A percentile compares a stretch with the other conserved stretches of the same genome.
These are phyloP conservation scores for Physcomitrium patens DNA, from an alignment of 225 moss, liverwort and hornwort species.

Conservation along the genomic window DNA sequence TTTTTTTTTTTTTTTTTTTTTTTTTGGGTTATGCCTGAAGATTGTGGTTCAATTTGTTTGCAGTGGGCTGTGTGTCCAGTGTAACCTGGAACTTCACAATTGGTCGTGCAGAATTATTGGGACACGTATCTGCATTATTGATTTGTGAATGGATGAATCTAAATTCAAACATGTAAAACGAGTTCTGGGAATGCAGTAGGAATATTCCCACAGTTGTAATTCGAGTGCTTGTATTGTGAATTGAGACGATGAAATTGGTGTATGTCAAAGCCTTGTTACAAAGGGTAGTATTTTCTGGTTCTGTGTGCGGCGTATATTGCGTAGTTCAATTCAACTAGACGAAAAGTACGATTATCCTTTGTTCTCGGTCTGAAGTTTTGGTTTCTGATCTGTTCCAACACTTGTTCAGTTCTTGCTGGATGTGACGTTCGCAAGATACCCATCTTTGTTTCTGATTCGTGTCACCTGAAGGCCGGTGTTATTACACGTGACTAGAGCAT, in stretches of 20 bases:
- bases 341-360: neutral
- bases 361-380: neutral
- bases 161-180: neutral
- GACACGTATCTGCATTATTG: neutral
- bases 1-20: neutral
- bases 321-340: neutral
- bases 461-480: neutral
- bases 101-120: neutral
- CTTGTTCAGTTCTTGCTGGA: neutral
- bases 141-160: neutral
- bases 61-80: neutral
- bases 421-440: slow-evolving; percentile 11
- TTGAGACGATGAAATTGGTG: neutral
- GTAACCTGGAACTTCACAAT: neutral
- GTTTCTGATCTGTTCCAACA: neutral
- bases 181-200: neutral
- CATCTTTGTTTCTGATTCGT: neutral
- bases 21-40: neutral
- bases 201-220: neutral
- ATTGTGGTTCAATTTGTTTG: slow-evolving; percentile 2
- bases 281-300: neutral
- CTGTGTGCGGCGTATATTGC: neutral
- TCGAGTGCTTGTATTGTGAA: neutral
- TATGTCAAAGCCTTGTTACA: neutral
- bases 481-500: neutral